A percentile compares a stretch with the other conserved stretches of the same genome.
Conservation (phyloP, 192 early-diverging fungal genomes). For the Powellomyces hirtus region DNA sequence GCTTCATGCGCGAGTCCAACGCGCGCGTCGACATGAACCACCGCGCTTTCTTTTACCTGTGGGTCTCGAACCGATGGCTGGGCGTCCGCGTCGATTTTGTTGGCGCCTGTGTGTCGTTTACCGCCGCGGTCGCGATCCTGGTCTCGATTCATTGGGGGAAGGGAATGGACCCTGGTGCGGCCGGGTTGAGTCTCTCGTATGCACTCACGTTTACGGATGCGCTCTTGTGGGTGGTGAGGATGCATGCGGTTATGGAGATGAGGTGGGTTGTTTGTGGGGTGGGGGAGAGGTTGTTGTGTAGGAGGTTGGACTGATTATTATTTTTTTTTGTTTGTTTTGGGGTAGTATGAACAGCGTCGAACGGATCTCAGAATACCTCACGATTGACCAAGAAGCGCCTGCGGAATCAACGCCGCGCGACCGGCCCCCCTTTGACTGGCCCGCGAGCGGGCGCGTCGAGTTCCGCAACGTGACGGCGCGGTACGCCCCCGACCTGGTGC, state of each 20-base stretch:
- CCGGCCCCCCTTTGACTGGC: constrained; percentile 48
- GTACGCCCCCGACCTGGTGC: constrained; percentile 72
- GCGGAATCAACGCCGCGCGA: constrained; percentile 49
- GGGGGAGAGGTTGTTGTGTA: no score
- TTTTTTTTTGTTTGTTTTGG: no score
- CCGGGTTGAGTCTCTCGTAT: constrained; percentile 84
- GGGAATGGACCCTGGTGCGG: constrained; percentile 76
- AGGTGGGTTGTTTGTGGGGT: no score
- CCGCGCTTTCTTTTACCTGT: constrained; percentile 83
- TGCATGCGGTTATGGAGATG: constrained; percentile 76
- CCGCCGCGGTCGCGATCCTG: constrained; percentile 72
- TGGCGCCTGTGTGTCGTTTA: constrained; percentile 75
- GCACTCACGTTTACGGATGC: constrained; percentile 79
- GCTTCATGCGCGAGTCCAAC: constrained; percentile 74
- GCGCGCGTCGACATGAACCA: constrained; percentile 68
- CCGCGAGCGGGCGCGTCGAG: constrained; percentile 64
- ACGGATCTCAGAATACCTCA: constrained; percentile 81
- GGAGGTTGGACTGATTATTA: no score
- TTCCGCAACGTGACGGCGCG: constrained; percentile 67
- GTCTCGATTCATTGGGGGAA: constrained; percentile 19
- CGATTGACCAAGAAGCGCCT: constrained; percentile 78
- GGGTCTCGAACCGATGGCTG: constrained; percentile 74
- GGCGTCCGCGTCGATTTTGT: constrained; percentile 68
- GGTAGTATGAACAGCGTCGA: constrained; percentile 67
- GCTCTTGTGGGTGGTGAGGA: constrained; percentile 71